Evolutionary conservation across 1,139 yeast genomes (phyloP), one percentile per base, ranked within the genome.

Genomic region (Yamadazyma atmosphaerica): DNA sequence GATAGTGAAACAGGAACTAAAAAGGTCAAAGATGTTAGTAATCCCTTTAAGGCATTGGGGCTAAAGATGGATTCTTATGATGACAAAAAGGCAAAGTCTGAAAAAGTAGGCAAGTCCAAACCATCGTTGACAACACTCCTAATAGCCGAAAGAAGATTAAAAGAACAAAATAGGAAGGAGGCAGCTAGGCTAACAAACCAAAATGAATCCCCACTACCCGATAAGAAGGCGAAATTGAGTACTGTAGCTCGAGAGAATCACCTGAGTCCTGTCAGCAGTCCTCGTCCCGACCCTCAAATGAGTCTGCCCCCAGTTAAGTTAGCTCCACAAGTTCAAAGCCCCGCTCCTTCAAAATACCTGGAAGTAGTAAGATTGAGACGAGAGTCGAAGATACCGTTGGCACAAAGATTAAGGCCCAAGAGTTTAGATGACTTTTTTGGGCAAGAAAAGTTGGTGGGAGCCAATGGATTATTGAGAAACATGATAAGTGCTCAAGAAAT

Each of bases 351-450:
- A 11, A 39, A 34, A 44, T 40, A 32, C 40, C 49, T 32, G 37
- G 55, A 39, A 24, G 18, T 51, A 1, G 35, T 42, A 3, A 54
- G 66, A 35, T 52, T 83, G 22, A 69, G 63, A 44, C 62, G 74
- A 34, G 77, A 77, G 19, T 60, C 78, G 0, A 67, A 68, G 32
- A 52, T 78, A n/a, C 98, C 98, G 0, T 62, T 92, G 14, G 94
- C 97, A 4, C 98, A 92, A 55, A 72, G 87, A 40, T 72, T 89
- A 18, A 71, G 98, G 13, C 99, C 99, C 0, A 69, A 68, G 30
- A 65, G 75, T 0, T 60, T 92, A 15, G 81, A 79, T 18, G 96
- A 88, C 18, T 92, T 85, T 51, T 77, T 83, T 35, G 99, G 99
- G 0, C 98, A 92, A 58, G 78, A 79, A 38, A 90, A 87, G 57